Evolutionary conservation across 2,329 filamentous ascomycete species (phyloP).

Genomic region (Nigrograna mackinnonii): DNA sequence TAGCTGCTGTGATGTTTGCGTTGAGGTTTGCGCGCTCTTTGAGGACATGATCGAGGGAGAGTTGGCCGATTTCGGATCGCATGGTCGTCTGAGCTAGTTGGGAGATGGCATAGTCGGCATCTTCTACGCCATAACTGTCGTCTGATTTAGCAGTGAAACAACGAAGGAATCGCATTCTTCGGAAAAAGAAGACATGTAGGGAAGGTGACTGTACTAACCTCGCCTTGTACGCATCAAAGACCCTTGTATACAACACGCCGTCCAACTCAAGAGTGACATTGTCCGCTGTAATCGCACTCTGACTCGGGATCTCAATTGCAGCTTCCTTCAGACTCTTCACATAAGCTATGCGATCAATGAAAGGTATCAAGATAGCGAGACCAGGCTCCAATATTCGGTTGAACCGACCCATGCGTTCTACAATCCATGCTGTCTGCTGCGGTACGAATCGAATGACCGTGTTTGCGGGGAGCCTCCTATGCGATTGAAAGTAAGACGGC

Average conservation of each 20-base stretch:
- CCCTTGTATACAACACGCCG: slow-evolving; percentile 91
- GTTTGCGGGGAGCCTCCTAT: slow-evolving; percentile 77
- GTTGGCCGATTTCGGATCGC: slow-evolving; percentile 96
- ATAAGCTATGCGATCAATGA: slow-evolving; percentile 95
- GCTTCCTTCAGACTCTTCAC: slow-evolving; percentile 97
- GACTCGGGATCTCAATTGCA: slow-evolving; percentile 94
- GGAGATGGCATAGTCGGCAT: slow-evolving; percentile 97
- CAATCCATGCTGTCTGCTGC: slow-evolving; percentile 99
- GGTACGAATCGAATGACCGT: slow-evolving; percentile 95
- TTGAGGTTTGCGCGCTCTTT: slow-evolving; percentile 97
- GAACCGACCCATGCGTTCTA: slow-evolving; percentile 99
- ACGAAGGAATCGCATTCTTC: no score
- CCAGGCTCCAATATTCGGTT: slow-evolving; percentile 91
- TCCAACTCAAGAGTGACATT: slow-evolving; percentile 97
- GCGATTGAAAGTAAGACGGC: slow-evolving; percentile 77
- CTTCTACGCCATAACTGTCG: slow-evolving; percentile 92
- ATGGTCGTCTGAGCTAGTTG: slow-evolving; percentile 98
- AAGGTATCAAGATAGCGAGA: slow-evolving; percentile 83
- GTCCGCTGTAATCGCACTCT: slow-evolving; percentile 97
- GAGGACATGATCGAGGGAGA: slow-evolving; percentile 94
- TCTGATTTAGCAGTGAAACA: no score
- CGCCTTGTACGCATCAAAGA: slow-evolving; percentile 98
- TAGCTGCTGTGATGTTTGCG: slow-evolving; percentile 96
- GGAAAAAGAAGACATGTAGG: no score
- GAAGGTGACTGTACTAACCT: slow-evolving; percentile 59